Evolutionary conservation across 495 filamentous ascomycete species (phyloP).

Genomic region (Neurospora sp.): DNA sequence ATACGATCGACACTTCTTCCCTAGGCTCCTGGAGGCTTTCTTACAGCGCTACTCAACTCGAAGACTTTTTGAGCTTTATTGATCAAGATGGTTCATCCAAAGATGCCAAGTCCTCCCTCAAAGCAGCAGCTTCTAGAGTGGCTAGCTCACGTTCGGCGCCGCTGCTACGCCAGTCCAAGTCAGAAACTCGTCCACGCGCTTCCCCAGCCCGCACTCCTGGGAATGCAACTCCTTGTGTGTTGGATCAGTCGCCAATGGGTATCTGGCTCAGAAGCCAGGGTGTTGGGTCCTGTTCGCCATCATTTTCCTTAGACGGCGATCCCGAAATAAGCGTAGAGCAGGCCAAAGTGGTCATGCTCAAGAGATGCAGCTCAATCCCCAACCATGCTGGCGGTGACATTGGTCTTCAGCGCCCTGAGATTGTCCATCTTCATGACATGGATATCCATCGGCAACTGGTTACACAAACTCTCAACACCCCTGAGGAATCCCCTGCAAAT

Average conservation of each 20-base stretch:
- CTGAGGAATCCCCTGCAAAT: conserved; percentile 5
- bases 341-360: conserved; percentile 18
- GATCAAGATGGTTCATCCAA: conserved; percentile 5
- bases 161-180: conserved; percentile 4
- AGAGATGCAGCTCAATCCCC: conserved; percentile 13
- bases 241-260: conserved; percentile 26
- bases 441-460: conserved; percentile 18
- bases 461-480: conserved; percentile 12
- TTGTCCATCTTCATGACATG: conserved; percentile 19
- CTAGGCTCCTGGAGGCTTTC: conserved; percentile 31
- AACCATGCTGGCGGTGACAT: conserved; percentile 6
- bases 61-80: conserved; percentile 8
- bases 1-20: conserved; percentile 21
- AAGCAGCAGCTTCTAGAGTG: not conserved
- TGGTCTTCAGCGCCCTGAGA: conserved; percentile 15
- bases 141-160: not conserved
- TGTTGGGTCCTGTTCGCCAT: conserved; percentile 20
- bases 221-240: conserved; percentile 2
- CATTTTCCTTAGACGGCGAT: conserved; percentile 3
- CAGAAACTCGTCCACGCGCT: conserved; percentile 8
- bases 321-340: conserved; percentile 13
- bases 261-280: conserved; percentile 35
- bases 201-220: conserved; percentile 11
- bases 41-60: conserved; percentile 27
- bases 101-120: conserved; percentile 1